Conservation (phyloP, 805 yeast species). For the Cyberlindnera amylophila region DNA sequence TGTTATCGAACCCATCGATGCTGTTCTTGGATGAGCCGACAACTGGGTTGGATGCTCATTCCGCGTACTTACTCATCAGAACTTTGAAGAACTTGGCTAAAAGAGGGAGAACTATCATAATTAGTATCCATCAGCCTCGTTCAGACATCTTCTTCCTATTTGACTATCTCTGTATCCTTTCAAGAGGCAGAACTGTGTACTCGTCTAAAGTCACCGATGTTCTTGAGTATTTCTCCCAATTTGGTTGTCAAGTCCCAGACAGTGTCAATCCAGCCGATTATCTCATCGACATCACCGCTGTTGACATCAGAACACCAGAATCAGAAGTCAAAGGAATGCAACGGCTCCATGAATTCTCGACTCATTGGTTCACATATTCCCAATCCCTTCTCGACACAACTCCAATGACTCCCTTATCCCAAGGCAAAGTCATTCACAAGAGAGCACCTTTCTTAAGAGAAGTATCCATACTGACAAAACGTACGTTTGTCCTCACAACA, state of each 20-base stretch:
- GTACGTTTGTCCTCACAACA: constrained; percentile 38
- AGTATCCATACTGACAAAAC: constrained; percentile 35
- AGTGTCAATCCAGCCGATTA: constrained; percentile 51
- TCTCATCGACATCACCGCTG: constrained; percentile 45
- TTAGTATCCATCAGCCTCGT: constrained; percentile 85
- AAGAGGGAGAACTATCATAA: constrained; percentile 64
- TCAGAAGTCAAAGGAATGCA: constrained; percentile 32
- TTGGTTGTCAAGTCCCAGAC: constrained; percentile 40
- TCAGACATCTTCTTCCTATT: constrained; percentile 71
- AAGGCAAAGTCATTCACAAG: constrained; percentile 2
- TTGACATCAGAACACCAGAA: constrained; percentile 38
- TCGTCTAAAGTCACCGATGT: constrained; percentile 42
- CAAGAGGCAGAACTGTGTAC: constrained; percentile 50
- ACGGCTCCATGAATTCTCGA: constrained; percentile 31
- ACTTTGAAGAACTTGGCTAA: constrained; percentile 58
- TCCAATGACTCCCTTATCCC: neutral
- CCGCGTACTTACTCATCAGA: constrained; percentile 63
- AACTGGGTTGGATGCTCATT: constrained; percentile 79
- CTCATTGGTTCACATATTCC: constrained; percentile 32
- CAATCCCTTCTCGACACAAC: neutral
- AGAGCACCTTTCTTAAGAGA: constrained; percentile 44
- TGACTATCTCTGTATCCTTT: constrained; percentile 64
- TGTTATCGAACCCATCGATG: constrained; percentile 71
- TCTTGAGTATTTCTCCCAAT: constrained; percentile 40
- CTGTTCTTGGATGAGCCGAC: constrained; percentile 83